Evolutionary conservation across 2,329 filamentous ascomycete genomes (phyloP), one percentile per base, ranked within the genome.

Genomic region (Sclerotinia nivalis): DNA sequence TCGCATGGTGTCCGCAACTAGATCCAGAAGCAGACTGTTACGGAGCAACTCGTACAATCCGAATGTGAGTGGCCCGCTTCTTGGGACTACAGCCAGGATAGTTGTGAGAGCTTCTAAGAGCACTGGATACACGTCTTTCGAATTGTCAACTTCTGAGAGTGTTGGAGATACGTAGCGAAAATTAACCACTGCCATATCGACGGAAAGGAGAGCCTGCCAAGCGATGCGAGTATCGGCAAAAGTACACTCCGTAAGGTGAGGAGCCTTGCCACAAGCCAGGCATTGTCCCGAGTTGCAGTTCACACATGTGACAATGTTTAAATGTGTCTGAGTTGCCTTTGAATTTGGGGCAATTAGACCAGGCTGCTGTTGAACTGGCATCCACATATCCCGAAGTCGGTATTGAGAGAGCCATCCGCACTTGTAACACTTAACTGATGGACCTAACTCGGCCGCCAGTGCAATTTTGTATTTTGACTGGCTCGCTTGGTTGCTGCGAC

Each of bases 101-200:
- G 43, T 50, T 6, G 22, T 49, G 1, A 62, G 6, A 22, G 28
- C 10, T 18, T 37, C 6, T 7, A 62, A 4, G 20, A 50, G 2
- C 8, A 1, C 28, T 2, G 28, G 20, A 4, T 49, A 28, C 4
- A 62, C 3, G 3, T 62, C 43, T 25, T 22, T 49, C 6, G 28
- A 10, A 1, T 8, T 2, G 1, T 43, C n/a, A 6, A 5, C 18
- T 5, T 8, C 1, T 7, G 28, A 2, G 7, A 49, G 28, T 6
- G 2, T 2, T 12, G 60, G 60, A 2, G 45, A 49, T 6, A 22
- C 45, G 8, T 50, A 0, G 1, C 22, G 20, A 12, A 49, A 49
- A 2, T 20, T 9, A 1, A 62, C 1, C 0, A 15, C 28, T 25
- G 28, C 60, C 13, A 37, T 22, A 15, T 62, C 60, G 7, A 50